Base-by-base conservation (phyloP, 139 green algal genomes). In the Pleodorina starrii region DNA sequence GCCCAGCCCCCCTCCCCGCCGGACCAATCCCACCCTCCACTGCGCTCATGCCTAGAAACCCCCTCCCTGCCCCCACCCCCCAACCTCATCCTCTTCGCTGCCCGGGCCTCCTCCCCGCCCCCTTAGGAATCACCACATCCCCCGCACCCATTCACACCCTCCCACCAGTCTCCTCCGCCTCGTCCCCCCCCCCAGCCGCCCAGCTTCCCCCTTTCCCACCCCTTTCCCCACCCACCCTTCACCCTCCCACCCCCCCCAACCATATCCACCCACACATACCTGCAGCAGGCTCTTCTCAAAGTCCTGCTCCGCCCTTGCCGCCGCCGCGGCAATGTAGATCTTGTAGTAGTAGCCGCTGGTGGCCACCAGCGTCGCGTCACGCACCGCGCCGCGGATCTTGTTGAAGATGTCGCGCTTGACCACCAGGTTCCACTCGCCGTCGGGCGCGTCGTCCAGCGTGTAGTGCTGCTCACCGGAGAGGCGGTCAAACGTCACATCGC, bases 371-470 rank as follows among this genome's bases (percentile, higher is more conserved):
- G 35, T 76, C 50, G 86, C 89, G 48, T 90, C 77, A 29, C 91
- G 87, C 43, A 98, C 95, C 0, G 92, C 91, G n/a, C 96, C 96
- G 0, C 79, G 43, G 25, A 97, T 92, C 83, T 98, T 98, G 69
- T 94, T 81, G 81, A 98, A 97, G 35, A 96, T 95, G 91, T 98
- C 96, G 0, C 93, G 87, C 89, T 86, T 60, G 48, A 97, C 79
- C 25, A 91, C 71, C 19, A 98, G 83, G 21, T 90, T 88, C 96
- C 96, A 98, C 40, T 94, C 32, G 1, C 95, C 96, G 63, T 97
- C 96, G 27, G 96, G 96, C 21, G 94, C 78, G 76, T 97, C 96
- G 29, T 91, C 71, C 10, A 97, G 91, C 42, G 90, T 36, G 38
- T 92, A 63, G 35, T 91, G 84, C 38, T 91, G 21, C 9, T 69